phyloP scores from a whole-genome alignment of 768 basidiomycete species.

The Asterophora lycoperdoides region DNA sequence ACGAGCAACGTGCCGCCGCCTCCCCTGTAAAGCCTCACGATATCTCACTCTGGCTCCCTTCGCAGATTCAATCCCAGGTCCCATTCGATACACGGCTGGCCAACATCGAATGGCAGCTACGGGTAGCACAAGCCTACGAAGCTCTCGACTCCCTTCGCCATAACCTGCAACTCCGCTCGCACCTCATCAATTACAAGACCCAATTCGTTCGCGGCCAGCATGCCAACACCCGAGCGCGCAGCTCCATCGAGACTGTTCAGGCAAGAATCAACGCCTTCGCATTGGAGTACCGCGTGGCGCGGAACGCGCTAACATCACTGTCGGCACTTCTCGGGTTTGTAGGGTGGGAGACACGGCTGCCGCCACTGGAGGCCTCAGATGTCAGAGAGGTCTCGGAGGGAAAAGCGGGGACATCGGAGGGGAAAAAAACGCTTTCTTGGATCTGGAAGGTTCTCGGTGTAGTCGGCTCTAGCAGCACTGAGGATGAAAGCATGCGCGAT shows the following conservation, averaged over 20 bases:
- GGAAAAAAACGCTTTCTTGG: too few relatives aligned
- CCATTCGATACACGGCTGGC: background rate
- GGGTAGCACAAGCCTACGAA: constrained; percentile 23
- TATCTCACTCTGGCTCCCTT: constrained; percentile 21
- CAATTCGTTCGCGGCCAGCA: constrained; percentile 18
- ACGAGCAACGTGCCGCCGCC: background rate
- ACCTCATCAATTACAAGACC: constrained; percentile 20
- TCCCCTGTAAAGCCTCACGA: background rate
- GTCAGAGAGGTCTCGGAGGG: constrained; percentile 18
- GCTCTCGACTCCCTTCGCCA: constrained; percentile 17
- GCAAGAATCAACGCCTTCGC: constrained; percentile 13
- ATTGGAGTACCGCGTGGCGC: constrained; percentile 16
- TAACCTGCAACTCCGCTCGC: constrained; percentile 20
- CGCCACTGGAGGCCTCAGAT: constrained; percentile 12
- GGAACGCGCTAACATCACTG: constrained; percentile 13
- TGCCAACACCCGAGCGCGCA: constrained; percentile 21
- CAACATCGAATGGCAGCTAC: constrained; percentile 19
- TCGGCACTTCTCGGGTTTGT: background rate
- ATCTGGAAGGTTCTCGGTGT: too few relatives aligned
- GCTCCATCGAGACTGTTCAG: constrained; percentile 15
- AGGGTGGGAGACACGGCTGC: constrained; percentile 17
- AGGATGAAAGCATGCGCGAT: background rate
- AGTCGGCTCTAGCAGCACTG: too few relatives aligned
- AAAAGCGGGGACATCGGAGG: too few relatives aligned
- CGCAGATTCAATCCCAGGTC: constrained; percentile 8